Conservation (phyloP, 148 eudicot genomes). For the Camellia granthamiana region DNA sequence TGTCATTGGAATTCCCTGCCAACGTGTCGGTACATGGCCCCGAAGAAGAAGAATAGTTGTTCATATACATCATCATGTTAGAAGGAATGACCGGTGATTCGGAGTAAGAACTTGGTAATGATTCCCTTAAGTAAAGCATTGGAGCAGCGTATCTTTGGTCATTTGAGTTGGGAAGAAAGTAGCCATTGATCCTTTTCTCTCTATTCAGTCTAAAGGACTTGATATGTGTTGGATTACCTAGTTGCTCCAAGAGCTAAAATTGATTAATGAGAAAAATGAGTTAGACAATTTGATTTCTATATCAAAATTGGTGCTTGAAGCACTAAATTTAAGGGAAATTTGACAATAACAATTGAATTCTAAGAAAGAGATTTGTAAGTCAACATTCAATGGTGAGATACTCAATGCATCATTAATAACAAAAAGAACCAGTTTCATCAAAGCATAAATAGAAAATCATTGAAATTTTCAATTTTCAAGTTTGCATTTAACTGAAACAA, state of each 20-base stretch:
- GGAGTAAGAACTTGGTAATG: constrained; percentile 29
- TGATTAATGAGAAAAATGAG: neutral
- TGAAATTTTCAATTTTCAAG: neutral
- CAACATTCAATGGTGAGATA: constrained; percentile 16
- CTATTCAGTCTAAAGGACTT: neutral
- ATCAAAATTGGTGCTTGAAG: neutral
- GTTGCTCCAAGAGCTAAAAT: neutral
- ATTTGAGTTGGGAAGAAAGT: constrained; percentile 35
- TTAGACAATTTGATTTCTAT: neutral
- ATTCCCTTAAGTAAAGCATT: constrained; percentile 29
- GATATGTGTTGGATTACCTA: constrained; percentile 1
- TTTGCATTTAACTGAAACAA: neutral
- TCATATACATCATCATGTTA: constrained; percentile 47
- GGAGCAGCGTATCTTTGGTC: constrained; percentile 32
- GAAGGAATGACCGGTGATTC: constrained; percentile 25
- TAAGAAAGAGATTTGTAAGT: neutral
- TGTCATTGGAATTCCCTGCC: constrained; percentile 23
- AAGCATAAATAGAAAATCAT: neutral
- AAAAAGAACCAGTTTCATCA: neutral
- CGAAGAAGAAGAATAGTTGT: constrained; percentile 42
- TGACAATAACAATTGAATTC: neutral
- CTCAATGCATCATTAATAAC: neutral
- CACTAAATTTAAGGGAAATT: neutral
- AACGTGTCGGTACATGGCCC: constrained; percentile 26
- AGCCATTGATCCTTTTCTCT: constrained; percentile 26